phyloP scores from a whole-genome alignment of 352 stramenopile species.

The Phytophthora quininea region DNA sequence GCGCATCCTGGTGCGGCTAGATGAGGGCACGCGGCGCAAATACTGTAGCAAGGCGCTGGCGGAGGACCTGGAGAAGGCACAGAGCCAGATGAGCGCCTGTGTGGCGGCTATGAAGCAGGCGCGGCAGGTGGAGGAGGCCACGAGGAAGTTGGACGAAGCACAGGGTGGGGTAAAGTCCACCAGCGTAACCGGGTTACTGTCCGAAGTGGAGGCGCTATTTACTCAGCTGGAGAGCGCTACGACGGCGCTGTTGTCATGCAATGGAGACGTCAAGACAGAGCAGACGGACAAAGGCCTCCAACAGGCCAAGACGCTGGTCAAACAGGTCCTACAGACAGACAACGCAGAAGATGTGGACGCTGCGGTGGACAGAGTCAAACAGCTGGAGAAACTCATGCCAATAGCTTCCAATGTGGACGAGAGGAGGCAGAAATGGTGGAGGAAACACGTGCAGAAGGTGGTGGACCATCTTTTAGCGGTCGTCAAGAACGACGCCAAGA shows the following conservation, averaged over 20 bases:
- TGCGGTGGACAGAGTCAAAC: conserved; percentile 4
- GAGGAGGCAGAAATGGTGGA: conserved; percentile 36
- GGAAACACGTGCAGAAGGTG: conserved; percentile 25
- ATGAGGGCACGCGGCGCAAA: conserved; percentile 38
- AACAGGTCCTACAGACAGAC: conserved; percentile 10
- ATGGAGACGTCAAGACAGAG: conserved; percentile 1
- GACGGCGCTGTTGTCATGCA: conserved; percentile 8
- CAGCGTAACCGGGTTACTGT: conserved; percentile 33
- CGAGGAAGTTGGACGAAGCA: conserved; percentile 29
- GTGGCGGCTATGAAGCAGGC: conserved; percentile 31
- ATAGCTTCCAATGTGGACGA: conserved; percentile 12
- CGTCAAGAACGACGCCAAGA: conserved; percentile 1
- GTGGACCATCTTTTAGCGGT: conserved; percentile 18
- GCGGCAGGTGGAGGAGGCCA: conserved; percentile 46
- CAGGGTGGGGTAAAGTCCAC: conserved; percentile 17
- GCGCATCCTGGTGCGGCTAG: conserved; percentile 43
- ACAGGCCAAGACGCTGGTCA: conserved; percentile 25
- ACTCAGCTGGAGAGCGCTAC: conserved; percentile 20
- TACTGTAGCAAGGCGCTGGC: conserved; percentile 38
- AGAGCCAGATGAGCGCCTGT: conserved; percentile 26
- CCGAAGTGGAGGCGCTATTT: conserved; percentile 41
- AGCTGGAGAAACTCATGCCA: conserved; percentile 29
- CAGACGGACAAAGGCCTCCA: not conserved
- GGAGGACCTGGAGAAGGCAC: conserved; percentile 32
- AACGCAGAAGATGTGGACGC: conserved; percentile 15